Conservation (phyloP, 2,329 filamentous ascomycete species). For the Fonsecaea pugnacius region DNA sequence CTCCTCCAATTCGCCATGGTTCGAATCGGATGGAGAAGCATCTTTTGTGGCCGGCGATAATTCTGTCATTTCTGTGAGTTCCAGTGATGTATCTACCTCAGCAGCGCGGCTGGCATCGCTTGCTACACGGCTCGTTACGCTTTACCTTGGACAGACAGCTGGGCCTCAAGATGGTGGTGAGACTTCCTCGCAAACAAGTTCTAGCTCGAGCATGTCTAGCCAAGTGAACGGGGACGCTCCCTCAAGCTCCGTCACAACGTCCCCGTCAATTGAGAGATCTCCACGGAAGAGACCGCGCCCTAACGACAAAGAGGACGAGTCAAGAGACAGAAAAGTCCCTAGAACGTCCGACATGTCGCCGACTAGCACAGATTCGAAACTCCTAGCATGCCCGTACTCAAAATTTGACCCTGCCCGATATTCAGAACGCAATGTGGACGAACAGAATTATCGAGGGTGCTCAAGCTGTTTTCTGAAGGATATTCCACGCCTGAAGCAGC, state of each 20-base stretch:
- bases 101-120: not conserved
- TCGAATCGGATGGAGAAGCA: conserved; percentile 18
- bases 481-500: conserved; percentile 25
- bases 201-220: conserved; percentile 2
- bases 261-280: not conserved
- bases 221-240: not conserved
- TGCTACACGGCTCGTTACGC: not conserved
- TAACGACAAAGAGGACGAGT: conserved; percentile 8
- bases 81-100: not conserved
- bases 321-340: conserved; percentile 5
- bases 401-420: conserved; percentile 23
- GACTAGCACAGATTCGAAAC: not conserved
- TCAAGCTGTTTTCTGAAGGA: conserved; percentile 12
- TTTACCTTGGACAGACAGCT: not conserved
- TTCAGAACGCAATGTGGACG: conserved; percentile 19
- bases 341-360: not conserved
- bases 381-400: conserved; percentile 44
- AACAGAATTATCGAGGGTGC: conserved; percentile 22
- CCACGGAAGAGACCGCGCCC: conserved; percentile 1
- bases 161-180: conserved; percentile 5
- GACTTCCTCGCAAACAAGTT: conserved; percentile 3
- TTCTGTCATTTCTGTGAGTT: not conserved
- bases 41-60: conserved; percentile 12
- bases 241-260: not conserved
- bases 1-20: not conserved